phyloP scores from a whole-genome alignment of 164 flowering plant genomes.

The Euptelea pleiosperma region DNA sequence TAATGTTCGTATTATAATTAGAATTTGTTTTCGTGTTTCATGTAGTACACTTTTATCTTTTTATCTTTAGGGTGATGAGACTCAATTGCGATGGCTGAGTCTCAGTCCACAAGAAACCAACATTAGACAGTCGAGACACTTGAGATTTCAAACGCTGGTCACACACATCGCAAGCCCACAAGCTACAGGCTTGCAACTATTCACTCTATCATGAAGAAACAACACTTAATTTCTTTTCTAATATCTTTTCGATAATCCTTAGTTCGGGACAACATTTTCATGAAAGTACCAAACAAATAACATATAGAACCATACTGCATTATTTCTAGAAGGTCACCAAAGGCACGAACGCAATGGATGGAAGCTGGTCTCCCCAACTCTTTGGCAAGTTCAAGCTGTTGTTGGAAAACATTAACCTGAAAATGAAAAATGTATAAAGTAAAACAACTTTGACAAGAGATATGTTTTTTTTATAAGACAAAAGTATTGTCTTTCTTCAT shows the following conservation, averaged over 20 bases:
- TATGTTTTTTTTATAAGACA: background rate
- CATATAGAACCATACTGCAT: conserved; percentile 44
- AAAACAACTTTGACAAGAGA: background rate
- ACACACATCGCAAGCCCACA: too few species aligned
- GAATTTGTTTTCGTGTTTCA: too few species aligned
- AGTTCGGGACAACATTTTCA: background rate
- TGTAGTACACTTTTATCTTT: too few species aligned
- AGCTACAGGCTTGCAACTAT: too few species aligned
- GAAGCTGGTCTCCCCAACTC: conserved; percentile 79
- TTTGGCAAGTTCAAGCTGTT: conserved; percentile 89
- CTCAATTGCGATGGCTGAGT: too few species aligned
- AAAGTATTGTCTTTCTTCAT: background rate
- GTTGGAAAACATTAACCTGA: conserved; percentile 61
- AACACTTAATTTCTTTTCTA: too few species aligned
- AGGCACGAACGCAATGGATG: conserved; percentile 93
- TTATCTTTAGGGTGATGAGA: too few species aligned
- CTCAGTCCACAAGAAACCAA: too few species aligned
- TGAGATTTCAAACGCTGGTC: too few species aligned
- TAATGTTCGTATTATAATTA: too few species aligned
- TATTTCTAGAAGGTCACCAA: conserved; percentile 80
- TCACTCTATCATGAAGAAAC: too few species aligned
- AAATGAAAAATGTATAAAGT: conserved; percentile 9
- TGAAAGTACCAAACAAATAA: background rate
- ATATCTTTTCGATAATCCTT: background rate
- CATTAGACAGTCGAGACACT: too few species aligned